These are phyloP conservation scores for Salix caprea DNA, from an alignment of 345 rosid genomes.

Conservation along the genomic window DNA sequence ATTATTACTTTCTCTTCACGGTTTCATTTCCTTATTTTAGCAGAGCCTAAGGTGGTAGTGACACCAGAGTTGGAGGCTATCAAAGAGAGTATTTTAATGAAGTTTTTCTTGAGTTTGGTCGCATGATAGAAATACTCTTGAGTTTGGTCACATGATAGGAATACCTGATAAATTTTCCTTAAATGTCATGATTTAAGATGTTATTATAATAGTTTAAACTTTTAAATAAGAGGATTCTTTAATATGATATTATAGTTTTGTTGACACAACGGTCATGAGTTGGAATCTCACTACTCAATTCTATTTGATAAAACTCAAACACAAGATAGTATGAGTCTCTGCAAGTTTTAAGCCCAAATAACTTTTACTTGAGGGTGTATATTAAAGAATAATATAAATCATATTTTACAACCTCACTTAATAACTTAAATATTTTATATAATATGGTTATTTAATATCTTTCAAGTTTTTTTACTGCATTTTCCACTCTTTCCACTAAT, in stretches of 20 bases:
- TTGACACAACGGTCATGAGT: too few species aligned
- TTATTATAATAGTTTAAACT: too few species aligned
- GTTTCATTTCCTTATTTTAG: neutral
- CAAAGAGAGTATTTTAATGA: neutral
- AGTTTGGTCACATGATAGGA: neutral
- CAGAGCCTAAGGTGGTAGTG: neutral
- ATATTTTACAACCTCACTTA: too few species aligned
- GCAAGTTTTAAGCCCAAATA: too few species aligned
- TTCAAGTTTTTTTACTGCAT: neutral
- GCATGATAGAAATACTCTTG: neutral
- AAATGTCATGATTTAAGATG: neutral
- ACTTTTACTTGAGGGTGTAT: too few species aligned
- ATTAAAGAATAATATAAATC: too few species aligned
- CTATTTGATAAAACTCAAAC: too few species aligned
- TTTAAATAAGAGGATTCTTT: accelerated
- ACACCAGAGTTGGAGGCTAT: neutral
- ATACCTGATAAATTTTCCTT: neutral
- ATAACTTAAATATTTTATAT: too few species aligned
- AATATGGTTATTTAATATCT: neutral
- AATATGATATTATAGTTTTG: too few species aligned
- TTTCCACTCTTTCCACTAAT: neutral
- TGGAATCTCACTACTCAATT: too few species aligned
- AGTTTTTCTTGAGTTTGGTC: neutral
- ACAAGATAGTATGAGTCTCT: too few species aligned
- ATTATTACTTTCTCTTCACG: neutral